Conservation (phyloP, 495 filamentous ascomycete genomes). For the Rhizodiscina lignyota region DNA sequence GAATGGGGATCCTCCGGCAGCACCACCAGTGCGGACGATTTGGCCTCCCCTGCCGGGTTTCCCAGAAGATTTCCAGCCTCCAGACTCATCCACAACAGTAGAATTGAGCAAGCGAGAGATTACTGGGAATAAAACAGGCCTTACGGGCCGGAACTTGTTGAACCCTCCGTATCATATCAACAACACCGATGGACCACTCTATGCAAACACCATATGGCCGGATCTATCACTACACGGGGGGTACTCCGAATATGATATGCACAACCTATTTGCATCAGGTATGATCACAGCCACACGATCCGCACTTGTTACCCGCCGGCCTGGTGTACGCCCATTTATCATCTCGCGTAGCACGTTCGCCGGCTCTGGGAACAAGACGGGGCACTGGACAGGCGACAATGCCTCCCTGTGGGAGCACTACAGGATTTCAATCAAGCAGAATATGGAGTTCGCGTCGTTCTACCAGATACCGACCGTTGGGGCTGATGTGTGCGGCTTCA, state of each 20-base stretch:
- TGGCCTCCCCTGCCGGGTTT: slow-evolving; percentile 53
- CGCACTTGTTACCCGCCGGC: slow-evolving; percentile 56
- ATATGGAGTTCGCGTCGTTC: slow-evolving; percentile 59
- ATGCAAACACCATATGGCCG: slow-evolving; percentile 47
- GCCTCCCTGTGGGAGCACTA: slow-evolving; percentile 56
- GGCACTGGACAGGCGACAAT: slow-evolving; percentile 87
- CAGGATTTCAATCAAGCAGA: slow-evolving; percentile 47
- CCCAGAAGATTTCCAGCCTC: slow-evolving; percentile 52
- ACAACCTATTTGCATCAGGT: slow-evolving; percentile 79
- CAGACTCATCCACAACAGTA: not conserved
- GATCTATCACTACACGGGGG: slow-evolving; percentile 58
- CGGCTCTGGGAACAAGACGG: slow-evolving; percentile 58
- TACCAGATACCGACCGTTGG: slow-evolving; percentile 81
- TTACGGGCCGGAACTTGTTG: slow-evolving; percentile 47
- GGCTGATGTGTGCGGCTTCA: slow-evolving; percentile 69
- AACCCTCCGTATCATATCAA: slow-evolving; percentile 58
- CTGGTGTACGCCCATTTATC: slow-evolving; percentile 49
- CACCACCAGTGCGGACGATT: slow-evolving; percentile 43
- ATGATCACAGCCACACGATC: slow-evolving; percentile 51
- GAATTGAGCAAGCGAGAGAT: no score
- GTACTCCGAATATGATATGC: slow-evolving; percentile 61
- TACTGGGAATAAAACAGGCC: slow-evolving; percentile 24
- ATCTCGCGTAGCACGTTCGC: slow-evolving; percentile 78
- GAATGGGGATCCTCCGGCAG: slow-evolving; percentile 46
- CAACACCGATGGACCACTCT: slow-evolving; percentile 30